These are phyloP conservation scores for Puccinia coronata DNA, from an alignment of 1,284 basidiomycete genomes.

Conservation along the genomic window DNA sequence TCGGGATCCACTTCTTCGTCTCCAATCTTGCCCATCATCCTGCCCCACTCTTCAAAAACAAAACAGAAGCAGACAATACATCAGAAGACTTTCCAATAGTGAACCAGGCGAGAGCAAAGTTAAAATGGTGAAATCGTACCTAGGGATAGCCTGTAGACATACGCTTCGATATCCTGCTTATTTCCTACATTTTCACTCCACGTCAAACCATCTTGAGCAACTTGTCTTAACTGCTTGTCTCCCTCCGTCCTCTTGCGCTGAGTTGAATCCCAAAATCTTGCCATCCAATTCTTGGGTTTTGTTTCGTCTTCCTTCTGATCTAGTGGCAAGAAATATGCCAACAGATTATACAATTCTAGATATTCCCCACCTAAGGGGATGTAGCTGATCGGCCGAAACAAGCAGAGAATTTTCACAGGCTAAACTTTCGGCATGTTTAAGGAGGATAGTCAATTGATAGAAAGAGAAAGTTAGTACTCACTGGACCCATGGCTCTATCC, in stretches of 20 bases:
- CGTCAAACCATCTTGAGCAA: conserved; percentile 34
- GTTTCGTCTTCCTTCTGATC: background rate
- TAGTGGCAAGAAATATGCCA: conserved; percentile 45
- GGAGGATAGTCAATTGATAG: background rate
- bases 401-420: background rate
- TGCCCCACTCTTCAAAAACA: conserved; percentile 40
- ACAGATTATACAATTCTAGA: conserved; percentile 46
- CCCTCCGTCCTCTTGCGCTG: background rate
- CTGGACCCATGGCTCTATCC: conserved; percentile 50
- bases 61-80: background rate
- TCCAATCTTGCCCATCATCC: conserved; percentile 45
- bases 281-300: conserved; percentile 1
- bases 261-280: conserved; percentile 1
- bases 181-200: conserved; percentile 48
- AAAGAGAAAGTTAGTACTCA: background rate
- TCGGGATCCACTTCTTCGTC: conserved; percentile 47
- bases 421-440: no score
- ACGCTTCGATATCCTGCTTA: conserved; percentile 48
- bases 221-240: conserved; percentile 20
- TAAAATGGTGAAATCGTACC: background rate
- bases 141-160: conserved; percentile 47
- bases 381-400: conserved; percentile 21
- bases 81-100: background rate
- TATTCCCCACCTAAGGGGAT: conserved; percentile 45
- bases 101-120: background rate